Conservation (phyloP, 2,329 filamentous ascomycete species). For the Fusarium sp. region DNA sequence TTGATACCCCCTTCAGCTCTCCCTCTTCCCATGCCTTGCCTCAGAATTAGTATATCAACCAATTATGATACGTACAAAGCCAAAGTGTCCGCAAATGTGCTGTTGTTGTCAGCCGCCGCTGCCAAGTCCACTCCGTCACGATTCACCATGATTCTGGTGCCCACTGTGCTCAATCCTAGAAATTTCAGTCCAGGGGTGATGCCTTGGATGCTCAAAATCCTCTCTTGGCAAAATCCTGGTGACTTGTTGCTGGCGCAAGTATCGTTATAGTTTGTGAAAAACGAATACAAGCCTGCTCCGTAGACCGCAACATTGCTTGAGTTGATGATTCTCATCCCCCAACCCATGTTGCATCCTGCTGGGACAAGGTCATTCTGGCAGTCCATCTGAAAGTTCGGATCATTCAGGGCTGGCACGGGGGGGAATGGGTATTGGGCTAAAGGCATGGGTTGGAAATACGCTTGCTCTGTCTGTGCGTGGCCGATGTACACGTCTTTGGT, state of each 20-base stretch:
- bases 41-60: constrained; percentile 15
- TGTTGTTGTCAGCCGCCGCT: constrained; percentile 42
- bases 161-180: constrained; percentile 46
- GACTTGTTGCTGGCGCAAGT: constrained; percentile 57
- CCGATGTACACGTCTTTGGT: constrained; percentile 72
- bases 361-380: constrained; percentile 57
- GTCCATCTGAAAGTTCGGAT: constrained; percentile 38
- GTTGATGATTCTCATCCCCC: constrained; percentile 72
- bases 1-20: constrained; percentile 38
- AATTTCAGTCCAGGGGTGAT: constrained; percentile 34
- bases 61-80: constrained; percentile 42
- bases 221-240: constrained; percentile 58
- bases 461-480: constrained; percentile 75
- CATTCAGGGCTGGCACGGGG: constrained; percentile 49
- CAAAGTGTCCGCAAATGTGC: constrained; percentile 46
- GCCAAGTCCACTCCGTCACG: constrained; percentile 38
- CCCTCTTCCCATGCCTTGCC: neutral
- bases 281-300: constrained; percentile 74
- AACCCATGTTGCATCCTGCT: constrained; percentile 65
- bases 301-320: constrained; percentile 67
- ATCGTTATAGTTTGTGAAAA: constrained; percentile 73
- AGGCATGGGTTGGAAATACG: constrained; percentile 77
- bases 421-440: constrained; percentile 68
- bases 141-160: constrained; percentile 43
- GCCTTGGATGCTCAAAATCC: constrained; percentile 51